A percentile compares a stretch with the other conserved stretches of the same genome.
These are phyloP conservation scores for Diatrype stigma DNA, from an alignment of 2,329 filamentous ascomycete species.

Conservation along the genomic window DNA sequence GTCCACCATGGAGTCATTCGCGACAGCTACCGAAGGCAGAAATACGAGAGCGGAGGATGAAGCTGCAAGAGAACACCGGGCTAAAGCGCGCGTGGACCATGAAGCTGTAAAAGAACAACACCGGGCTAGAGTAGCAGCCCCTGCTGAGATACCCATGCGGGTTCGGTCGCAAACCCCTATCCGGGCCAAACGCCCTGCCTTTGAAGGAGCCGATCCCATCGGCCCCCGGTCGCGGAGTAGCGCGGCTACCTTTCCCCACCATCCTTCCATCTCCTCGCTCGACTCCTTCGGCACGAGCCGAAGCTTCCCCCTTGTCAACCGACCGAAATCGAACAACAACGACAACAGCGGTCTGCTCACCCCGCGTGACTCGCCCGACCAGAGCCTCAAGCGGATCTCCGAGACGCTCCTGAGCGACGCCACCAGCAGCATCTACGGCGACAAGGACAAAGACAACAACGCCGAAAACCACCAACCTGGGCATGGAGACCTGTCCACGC, in stretches of 20 bases:
- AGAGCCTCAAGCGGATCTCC: constrained; percentile 43
- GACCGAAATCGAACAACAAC: constrained; percentile 33
- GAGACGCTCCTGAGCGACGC: constrained; percentile 47
- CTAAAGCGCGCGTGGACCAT: constrained; percentile 17
- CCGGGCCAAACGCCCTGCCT: constrained; percentile 23
- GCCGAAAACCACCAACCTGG: no score
- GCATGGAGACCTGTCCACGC: no score
- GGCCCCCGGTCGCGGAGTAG: constrained; percentile 39
- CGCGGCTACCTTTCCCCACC: constrained; percentile 40
- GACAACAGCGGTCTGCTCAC: constrained; percentile 42
- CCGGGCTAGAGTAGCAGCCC: constrained; percentile 16
- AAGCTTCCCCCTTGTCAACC: constrained; percentile 59
- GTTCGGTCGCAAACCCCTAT: constrained; percentile 28
- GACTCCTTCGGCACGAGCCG: constrained; percentile 56
- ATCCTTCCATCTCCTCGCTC: constrained; percentile 54
- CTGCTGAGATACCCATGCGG: constrained; percentile 16
- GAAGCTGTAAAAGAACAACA: constrained; percentile 17
- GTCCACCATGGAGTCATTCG: constrained; percentile 52
- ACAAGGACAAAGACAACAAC: constrained; percentile 30
- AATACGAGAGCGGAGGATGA: constrained; percentile 20
- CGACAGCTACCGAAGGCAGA: constrained; percentile 50
- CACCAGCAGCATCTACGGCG: constrained; percentile 36
- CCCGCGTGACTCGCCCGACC: constrained; percentile 45
- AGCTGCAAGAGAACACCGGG: constrained; percentile 15
- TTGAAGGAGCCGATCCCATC: constrained; percentile 2